Evolutionary conservation across 495 filamentous ascomycete genomes (phyloP), one percentile per base, ranked within the genome.

Genomic region (Hypoxylon crocopeplum): DNA sequence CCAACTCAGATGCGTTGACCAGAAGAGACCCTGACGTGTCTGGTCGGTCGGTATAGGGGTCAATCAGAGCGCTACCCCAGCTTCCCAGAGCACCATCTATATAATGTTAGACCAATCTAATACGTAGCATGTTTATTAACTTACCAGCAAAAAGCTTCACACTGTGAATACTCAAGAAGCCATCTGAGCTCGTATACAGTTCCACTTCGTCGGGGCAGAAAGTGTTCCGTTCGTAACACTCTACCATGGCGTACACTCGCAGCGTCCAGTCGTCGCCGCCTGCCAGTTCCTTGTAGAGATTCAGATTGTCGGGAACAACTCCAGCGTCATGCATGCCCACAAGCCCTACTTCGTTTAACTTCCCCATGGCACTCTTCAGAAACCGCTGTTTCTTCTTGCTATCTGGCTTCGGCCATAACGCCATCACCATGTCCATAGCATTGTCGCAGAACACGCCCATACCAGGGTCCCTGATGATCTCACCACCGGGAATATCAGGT

Each of bases 371-470:
- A 3, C 75, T 77, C 40, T 75, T 72, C 38, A 87, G 46, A 47
- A 77, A 84, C 39, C 66, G 54, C 20, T 66, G 71, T 49, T 82
- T 86, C 50, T 76, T 73, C 11, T 70, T 72, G 3, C 57, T 60
- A 34, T 73, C 72, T 1, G 83, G 84, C 47, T 75, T 77, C 1
- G 83, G 83, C 76, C 82, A 86, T 11, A 82, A 45, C 7, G 71
- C 66, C 38, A 72, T 69, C 13, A 86, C 77, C 17, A 86, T 70
- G 45, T 86, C 84, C 77, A 88, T 86, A 1, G 84, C 84, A 66
- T 88, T 88, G 64, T 88, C 85, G 61, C 86, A 88, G 64, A 88
- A 87, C 7, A 88, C 85, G n/a, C 86, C 85, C 62, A 72, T 74
- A 1, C 84, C 83, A 0, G 85, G 84, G 3, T 75, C 64, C 12